phyloP scores from a whole-genome alignment of 306 rosid species.

The Trichosanthes cucumerina region DNA sequence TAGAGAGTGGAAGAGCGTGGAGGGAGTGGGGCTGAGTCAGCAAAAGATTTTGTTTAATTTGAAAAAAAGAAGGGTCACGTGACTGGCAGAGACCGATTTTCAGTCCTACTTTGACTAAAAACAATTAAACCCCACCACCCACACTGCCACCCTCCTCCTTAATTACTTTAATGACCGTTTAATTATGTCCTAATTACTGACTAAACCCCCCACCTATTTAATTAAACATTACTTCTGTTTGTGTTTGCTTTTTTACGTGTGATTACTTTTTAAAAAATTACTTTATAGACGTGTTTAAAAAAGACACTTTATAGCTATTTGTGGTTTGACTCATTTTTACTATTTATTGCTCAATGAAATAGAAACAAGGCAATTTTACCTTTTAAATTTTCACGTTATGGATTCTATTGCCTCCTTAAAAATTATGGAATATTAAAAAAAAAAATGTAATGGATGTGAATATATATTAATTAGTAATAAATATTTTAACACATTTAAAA shows the following conservation, averaged over 20 bases:
- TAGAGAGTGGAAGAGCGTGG: conserved; percentile 12
- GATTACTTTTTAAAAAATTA: not conserved
- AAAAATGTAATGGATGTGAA: no score
- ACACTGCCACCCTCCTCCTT: not conserved
- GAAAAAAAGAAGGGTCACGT: conserved; percentile 45
- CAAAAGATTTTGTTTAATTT: conserved; percentile 4
- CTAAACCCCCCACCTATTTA: not conserved
- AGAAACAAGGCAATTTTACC: not conserved
- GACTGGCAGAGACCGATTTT: conserved; percentile 28
- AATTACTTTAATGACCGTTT: conserved; percentile 17
- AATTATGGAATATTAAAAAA: no score
- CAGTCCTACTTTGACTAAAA: conserved; percentile 53
- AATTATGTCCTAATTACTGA: conserved; percentile 9
- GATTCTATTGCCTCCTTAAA: no score
- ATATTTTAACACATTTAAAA: no score
- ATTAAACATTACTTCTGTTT: not conserved
- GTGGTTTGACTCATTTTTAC: not conserved
- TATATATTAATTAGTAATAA: no score
- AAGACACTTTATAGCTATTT: not conserved
- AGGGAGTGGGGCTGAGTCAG: conserved; percentile 23
- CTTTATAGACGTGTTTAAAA: not conserved
- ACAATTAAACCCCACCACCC: not conserved
- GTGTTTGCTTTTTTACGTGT: not conserved
- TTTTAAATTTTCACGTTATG: not conserved
- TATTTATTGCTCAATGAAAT: not conserved